Percentiles rank a stretch among this genome's conserved stretches.
phyloP scores from a whole-genome alignment of 495 filamentous ascomycete genomes.

The Trichoderma asperelloides region DNA sequence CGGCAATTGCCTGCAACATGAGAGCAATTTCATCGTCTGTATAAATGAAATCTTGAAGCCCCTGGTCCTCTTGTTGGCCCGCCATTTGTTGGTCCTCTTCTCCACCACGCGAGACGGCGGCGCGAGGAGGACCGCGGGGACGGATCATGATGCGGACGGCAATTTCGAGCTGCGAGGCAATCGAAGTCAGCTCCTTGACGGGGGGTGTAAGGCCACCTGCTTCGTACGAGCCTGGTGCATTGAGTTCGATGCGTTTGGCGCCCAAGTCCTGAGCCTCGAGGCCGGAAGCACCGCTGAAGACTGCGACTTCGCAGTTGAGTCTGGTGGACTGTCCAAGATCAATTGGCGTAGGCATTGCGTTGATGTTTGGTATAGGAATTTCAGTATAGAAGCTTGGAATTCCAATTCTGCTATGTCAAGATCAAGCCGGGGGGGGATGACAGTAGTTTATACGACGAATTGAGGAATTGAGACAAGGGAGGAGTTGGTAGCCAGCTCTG shows the following conservation, averaged over 20 bases:
- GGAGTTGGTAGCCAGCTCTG: too few relatives aligned
- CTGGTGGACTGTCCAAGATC: background rate
- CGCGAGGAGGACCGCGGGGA: slow-evolving; percentile 25
- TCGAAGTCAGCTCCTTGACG: slow-evolving; percentile 14
- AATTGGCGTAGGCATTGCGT: slow-evolving; percentile 12
- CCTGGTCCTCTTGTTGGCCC: background rate
- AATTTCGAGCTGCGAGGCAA: slow-evolving; percentile 13
- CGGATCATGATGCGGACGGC: slow-evolving; percentile 38
- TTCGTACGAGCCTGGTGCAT: slow-evolving; percentile 29
- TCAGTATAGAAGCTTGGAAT: background rate
- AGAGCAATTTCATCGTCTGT: slow-evolving; percentile 20
- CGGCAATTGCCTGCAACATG: slow-evolving; percentile 22
- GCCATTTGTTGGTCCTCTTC: background rate
- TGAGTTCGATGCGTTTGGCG: slow-evolving; percentile 33
- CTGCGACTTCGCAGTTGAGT: slow-evolving; percentile 30
- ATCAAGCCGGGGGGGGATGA: background rate
- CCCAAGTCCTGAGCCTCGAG: slow-evolving; percentile 18
- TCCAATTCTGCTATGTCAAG: background rate
- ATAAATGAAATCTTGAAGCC: slow-evolving; percentile 31
- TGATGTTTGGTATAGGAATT: background rate
- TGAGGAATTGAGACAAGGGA: too few relatives aligned
- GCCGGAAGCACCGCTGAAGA: slow-evolving; percentile 26
- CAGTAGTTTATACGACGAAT: background rate
- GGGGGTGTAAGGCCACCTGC: slow-evolving; percentile 32
- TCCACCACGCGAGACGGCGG: background rate